Evolutionary conservation across 257 asterid genomes (phyloP).

Genomic region (Scutellaria minor): DNA sequence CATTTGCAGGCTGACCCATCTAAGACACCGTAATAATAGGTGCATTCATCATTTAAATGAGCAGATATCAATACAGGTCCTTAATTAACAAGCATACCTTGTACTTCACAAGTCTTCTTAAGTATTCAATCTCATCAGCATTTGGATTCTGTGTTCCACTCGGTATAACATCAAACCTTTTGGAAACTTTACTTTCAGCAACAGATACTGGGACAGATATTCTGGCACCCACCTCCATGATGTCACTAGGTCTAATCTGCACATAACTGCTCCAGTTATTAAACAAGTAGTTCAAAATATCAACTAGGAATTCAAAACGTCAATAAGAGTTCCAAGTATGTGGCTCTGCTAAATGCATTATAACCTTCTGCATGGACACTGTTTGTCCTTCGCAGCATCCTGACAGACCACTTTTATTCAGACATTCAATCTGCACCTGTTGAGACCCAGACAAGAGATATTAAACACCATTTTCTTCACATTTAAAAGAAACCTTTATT

Average conservation of each 20-base stretch:
- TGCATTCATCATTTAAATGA: constrained; percentile 22
- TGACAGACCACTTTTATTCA: constrained; percentile 35
- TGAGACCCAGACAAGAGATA: constrained; percentile 5
- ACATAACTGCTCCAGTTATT: constrained; percentile 26
- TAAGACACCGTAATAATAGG: constrained; percentile 18
- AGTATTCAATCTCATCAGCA: constrained; percentile 92
- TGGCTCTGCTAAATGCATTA: constrained; percentile 30
- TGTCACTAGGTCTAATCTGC: constrained; percentile 75
- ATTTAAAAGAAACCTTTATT: neutral
- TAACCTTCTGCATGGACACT: constrained; percentile 63
- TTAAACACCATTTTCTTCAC: constrained; percentile 16
- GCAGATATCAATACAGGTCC: neutral
- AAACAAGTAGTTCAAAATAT: constrained; percentile 14
- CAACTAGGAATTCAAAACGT: constrained; percentile 7
- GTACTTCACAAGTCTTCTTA: constrained; percentile 82
- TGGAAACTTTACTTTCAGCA: constrained; percentile 74
- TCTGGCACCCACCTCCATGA: constrained; percentile 71
- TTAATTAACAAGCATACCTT: constrained; percentile 54
- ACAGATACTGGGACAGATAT: constrained; percentile 71
- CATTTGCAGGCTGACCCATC: neutral
- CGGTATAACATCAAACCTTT: constrained; percentile 88
- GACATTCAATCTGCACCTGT: constrained; percentile 71
- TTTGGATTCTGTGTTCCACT: constrained; percentile 83
- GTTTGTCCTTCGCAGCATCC: constrained; percentile 37
- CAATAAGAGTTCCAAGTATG: constrained; percentile 5